These are phyloP conservation scores for Acanthamoeba castellanii DNA, from an alignment of 208 protist genomes.

Conservation along the genomic window DNA sequence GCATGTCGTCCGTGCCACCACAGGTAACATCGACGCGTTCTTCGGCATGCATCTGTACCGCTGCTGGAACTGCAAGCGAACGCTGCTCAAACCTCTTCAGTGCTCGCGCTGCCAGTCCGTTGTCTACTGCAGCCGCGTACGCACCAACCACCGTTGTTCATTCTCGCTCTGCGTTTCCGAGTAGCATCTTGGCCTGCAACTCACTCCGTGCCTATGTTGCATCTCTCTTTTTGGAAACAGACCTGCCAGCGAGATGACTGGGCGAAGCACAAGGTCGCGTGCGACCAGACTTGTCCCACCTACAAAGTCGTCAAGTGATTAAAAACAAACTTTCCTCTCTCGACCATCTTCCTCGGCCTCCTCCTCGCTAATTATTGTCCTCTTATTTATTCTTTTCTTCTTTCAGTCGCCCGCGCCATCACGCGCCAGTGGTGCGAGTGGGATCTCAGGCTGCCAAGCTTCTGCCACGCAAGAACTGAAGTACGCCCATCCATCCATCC, in stretches of 20 bases:
- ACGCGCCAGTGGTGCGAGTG: too few species aligned
- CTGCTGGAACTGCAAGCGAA: conserved; percentile 56
- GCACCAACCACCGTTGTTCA: neutral
- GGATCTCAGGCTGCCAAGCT: too few species aligned
- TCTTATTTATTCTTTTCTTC: too few species aligned
- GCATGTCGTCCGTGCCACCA: neutral
- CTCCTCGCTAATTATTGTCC: too few species aligned
- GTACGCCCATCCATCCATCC: too few species aligned
- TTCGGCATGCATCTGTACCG: conserved; percentile 70
- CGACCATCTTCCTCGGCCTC: too few species aligned
- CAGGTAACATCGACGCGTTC: conserved; percentile 58
- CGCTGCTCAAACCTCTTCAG: conserved; percentile 69
- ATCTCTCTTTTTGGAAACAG: neutral
- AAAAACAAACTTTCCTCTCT: neutral
- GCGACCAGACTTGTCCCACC: conserved; percentile 37
- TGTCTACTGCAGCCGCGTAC: conserved; percentile 71
- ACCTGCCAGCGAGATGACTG: conserved; percentile 45
- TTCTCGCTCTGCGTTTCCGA: neutral
- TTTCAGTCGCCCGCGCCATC: too few species aligned
- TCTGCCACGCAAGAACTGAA: too few species aligned
- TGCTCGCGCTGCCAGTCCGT: conserved; percentile 68
- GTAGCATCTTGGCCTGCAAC: neutral
- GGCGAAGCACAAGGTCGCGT: neutral
- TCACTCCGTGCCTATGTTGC: neutral
- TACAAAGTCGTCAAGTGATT: conserved; percentile 15